phyloP scores from a whole-genome alignment of 179 eudicot genomes.

The Pouteria campechiana region DNA sequence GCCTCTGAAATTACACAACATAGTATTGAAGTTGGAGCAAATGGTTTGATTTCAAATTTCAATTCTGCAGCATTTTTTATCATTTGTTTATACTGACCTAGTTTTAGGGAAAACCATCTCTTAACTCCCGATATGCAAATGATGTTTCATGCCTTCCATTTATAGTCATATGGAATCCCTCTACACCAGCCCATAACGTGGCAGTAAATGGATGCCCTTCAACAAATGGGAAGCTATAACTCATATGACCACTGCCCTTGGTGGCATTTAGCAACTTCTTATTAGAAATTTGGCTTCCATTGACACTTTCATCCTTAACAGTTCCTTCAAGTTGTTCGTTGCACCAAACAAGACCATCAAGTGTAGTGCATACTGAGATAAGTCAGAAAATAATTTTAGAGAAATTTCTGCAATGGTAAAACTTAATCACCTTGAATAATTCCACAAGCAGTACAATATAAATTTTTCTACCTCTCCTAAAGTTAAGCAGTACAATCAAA shows the following conservation, averaged over 20 bases:
- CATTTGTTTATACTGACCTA: too few species aligned
- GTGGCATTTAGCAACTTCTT: slow-evolving; percentile 10
- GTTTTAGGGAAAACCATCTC: neutral
- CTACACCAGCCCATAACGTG: slow-evolving; percentile 31
- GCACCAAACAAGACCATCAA: slow-evolving; percentile 34
- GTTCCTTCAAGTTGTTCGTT: slow-evolving; percentile 22
- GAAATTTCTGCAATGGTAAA: too few species aligned
- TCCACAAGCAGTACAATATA: too few species aligned
- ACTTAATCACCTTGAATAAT: too few species aligned
- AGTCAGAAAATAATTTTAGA: too few species aligned
- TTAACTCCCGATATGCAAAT: slow-evolving; percentile 30
- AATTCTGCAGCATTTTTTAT: too few species aligned
- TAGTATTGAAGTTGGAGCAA: neutral
- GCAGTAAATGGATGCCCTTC: slow-evolving; percentile 36
- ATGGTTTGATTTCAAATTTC: too few species aligned
- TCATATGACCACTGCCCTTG: slow-evolving; percentile 11
- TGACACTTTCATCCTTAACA: slow-evolving; percentile 12
- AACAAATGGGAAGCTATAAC: slow-evolving; percentile 24
- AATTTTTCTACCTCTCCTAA: too few species aligned
- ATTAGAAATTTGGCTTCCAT: slow-evolving; percentile 11
- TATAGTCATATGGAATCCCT: slow-evolving; percentile 46
- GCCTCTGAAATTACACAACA: slow-evolving; percentile 16
- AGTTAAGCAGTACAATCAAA: too few species aligned
- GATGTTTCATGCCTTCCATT: slow-evolving; percentile 44
- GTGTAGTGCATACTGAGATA: slow-evolving; percentile 7